A percentile compares a stretch with the other conserved stretches of the same genome.
Evolutionary conservation across 2,329 filamentous ascomycete species (phyloP).

Genomic region (Zarea fungicola): DNA sequence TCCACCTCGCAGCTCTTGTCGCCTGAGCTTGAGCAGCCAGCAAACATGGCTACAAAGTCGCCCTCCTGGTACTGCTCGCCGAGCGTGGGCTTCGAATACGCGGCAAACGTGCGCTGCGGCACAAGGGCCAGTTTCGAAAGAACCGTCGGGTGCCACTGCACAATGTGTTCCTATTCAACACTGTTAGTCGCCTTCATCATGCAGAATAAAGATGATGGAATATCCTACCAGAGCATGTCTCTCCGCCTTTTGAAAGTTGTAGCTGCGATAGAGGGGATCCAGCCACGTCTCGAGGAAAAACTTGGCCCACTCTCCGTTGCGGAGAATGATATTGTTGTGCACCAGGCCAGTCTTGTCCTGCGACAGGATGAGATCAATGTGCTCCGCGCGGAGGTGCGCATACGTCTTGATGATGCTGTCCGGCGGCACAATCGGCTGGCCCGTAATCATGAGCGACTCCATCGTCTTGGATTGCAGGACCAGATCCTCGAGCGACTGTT

Average conservation of each 20-base stretch:
- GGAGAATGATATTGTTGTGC: slow-evolving; percentile 71
- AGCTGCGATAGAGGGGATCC: slow-evolving; percentile 85
- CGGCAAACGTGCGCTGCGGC: slow-evolving; percentile 79
- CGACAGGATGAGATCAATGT: slow-evolving; percentile 76
- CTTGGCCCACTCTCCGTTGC: slow-evolving; percentile 82
- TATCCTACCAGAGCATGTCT: slow-evolving; percentile 73
- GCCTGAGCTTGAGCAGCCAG: slow-evolving; percentile 59
- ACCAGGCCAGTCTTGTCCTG: slow-evolving; percentile 80
- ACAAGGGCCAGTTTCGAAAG: slow-evolving; percentile 83
- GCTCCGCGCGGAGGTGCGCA: slow-evolving; percentile 66
- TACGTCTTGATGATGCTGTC: slow-evolving; percentile 98
- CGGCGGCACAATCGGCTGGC: slow-evolving; percentile 83
- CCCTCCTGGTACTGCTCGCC: slow-evolving; percentile 72
- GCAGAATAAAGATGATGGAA: neutral
- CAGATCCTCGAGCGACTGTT: slow-evolving; percentile 62
- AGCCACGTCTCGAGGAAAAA: slow-evolving; percentile 96
- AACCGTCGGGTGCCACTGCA: slow-evolving; percentile 96
- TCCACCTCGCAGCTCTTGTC: slow-evolving; percentile 65
- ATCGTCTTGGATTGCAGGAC: slow-evolving; percentile 64
- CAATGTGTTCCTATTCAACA: slow-evolving; percentile 65
- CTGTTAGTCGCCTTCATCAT: slow-evolving; percentile 22
- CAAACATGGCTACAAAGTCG: slow-evolving; percentile 77
- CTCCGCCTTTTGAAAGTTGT: slow-evolving; percentile 96
- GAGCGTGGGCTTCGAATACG: slow-evolving; percentile 57
- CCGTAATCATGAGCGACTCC: slow-evolving; percentile 75